Base-by-base conservation (phyloP, 371 early-diverging fungal species). In the Zychaea mexicana region DNA sequence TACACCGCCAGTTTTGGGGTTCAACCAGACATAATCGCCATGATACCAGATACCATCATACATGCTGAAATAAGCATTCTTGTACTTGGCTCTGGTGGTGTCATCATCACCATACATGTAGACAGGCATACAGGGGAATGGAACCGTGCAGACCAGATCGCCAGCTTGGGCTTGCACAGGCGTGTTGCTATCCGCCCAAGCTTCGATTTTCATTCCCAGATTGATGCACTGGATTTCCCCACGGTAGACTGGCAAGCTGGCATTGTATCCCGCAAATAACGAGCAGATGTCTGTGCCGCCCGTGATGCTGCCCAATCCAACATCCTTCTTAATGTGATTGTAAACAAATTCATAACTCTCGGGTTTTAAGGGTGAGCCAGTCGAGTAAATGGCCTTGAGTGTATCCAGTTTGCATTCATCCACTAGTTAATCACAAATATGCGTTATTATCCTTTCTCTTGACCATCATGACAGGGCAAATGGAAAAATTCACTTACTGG, bases 71-170 rank as follows among this genome's bases (percentile, higher is more conserved):
- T 98, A 98, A 0, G 98, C 95, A 13, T 77, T 73, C 64, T 71
- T 82, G 81, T 98, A 98, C 73, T 92, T 92, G 56, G 76, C 65
- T 62, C 88, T 78, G 19, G 74, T 79, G 19, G 74, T 79, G 0
- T 78, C 70, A 65, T 95, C 96, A 68, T 95, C 91, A 86, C 92
- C 94, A 72, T 96, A 97, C 83, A 82, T 82, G 60, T 78, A 87
- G 0, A 96, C 93, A n/a, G 98, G 98, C 98, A 98, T 97, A 73
- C 91, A 92, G 2, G 98, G 98, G 88, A 98, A 97, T 4, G 96
- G 92, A 59, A 84, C 85, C 0, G 88, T 88, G 81, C 98, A 98
- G 2, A 97, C 96, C 62, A 98, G 67, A 68, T 98, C 98, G 2
- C 94, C 98, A 9, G 93, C 74, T 55, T 86, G 73, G 17, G 89